Evolutionary conservation across 352 stramenopile species (phyloP).

Genomic region (Ophiocytium majus): DNA sequence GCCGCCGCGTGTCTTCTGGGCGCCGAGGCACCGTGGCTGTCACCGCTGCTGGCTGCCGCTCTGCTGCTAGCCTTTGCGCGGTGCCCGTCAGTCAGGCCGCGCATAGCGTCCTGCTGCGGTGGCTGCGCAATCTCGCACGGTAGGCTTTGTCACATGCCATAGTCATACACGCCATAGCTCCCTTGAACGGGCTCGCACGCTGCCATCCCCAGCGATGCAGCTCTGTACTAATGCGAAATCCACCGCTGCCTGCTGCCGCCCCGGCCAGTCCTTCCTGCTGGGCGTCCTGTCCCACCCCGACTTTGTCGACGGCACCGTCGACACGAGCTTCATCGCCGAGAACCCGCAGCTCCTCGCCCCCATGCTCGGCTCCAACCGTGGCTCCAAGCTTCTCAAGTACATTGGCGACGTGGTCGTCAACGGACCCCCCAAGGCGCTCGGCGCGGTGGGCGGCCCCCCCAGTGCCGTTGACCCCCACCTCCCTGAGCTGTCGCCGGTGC

Average conservation of each 20-base stretch:
- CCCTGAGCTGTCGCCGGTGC: slow-evolving; percentile 59
- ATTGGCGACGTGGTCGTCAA: slow-evolving; percentile 96
- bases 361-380: slow-evolving; percentile 58
- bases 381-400: slow-evolving; percentile 92
- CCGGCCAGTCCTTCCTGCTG: slow-evolving; percentile 78
- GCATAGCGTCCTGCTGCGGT: background rate
- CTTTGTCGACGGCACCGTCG: slow-evolving; percentile 86
- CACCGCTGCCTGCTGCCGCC: background rate
- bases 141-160: background rate
- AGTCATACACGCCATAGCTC: background rate
- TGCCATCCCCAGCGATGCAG: background rate
- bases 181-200: background rate
- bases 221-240: background rate
- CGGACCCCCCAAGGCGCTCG: slow-evolving; percentile 84
- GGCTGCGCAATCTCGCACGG: background rate
- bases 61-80: background rate
- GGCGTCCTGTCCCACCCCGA: slow-evolving; percentile 90
- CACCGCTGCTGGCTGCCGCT: background rate
- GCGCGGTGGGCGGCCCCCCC: slow-evolving; percentile 79
- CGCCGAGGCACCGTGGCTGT: background rate
- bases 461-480: slow-evolving; percentile 82
- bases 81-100: background rate
- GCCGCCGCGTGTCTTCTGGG: slow-evolving; percentile 7
- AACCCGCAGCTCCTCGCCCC: slow-evolving; percentile 87
- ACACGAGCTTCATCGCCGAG: slow-evolving; percentile 92